Evolutionary conservation across 192 early-diverging fungal species (phyloP).

Genomic region (Irineochytrium annulatum): DNA sequence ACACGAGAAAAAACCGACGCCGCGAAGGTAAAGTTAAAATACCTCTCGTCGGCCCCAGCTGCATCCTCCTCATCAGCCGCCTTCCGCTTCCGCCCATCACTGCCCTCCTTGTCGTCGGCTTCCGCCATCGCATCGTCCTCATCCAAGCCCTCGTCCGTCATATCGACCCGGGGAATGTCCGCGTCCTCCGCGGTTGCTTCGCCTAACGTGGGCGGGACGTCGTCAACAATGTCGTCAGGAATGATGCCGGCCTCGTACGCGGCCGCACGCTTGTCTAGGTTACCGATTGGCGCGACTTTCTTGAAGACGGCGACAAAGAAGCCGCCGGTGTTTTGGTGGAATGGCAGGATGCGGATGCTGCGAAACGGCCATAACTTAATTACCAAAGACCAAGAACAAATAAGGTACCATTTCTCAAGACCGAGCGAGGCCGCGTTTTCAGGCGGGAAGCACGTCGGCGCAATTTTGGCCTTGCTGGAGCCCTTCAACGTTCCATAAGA

Average conservation of each 20-base stretch:
- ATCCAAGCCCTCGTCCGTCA: slow-evolving; percentile 8
- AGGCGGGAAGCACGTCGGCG: slow-evolving; percentile 40
- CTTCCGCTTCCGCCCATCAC: slow-evolving; percentile 14
- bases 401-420: slow-evolving; percentile 42
- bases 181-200: slow-evolving; percentile 7
- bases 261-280: slow-evolving; percentile 36
- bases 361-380: not conserved
- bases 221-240: not conserved
- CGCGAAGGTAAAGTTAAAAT: no score
- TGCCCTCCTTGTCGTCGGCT: slow-evolving; percentile 6
- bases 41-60: not conserved
- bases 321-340: slow-evolving; percentile 93
- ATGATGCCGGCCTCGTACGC: slow-evolving; percentile 15
- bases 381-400: not conserved
- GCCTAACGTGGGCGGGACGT: not conserved
- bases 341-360: slow-evolving; percentile 87
- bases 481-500: slow-evolving; percentile 26
- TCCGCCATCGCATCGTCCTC: slow-evolving; percentile 17
- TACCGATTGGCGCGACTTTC: slow-evolving; percentile 73
- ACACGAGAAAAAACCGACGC: not conserved
- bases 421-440: slow-evolving; percentile 25
- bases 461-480: slow-evolving; percentile 8
- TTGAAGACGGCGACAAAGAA: slow-evolving; percentile 97
- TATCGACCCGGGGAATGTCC: not conserved
- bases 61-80: not conserved